Evolutionary conservation across 2,329 filamentous ascomycete species (phyloP).

Genomic region (Fusarium torulosum): DNA sequence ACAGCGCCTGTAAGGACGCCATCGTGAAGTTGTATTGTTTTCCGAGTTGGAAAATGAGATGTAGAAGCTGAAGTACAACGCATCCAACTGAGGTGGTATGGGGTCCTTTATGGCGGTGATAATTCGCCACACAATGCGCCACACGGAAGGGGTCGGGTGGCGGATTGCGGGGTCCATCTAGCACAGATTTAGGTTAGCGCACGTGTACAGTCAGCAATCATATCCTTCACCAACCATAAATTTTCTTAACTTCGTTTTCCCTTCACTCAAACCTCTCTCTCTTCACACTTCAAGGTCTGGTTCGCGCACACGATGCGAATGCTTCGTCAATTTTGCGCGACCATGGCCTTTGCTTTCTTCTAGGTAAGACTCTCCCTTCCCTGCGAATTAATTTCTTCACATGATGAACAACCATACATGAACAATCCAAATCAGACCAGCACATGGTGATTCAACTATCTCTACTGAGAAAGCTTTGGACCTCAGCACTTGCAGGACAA

Average conservation of each 20-base stretch:
- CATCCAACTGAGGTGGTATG: slow-evolving; percentile 29
- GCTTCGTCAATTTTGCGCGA: slow-evolving; percentile 29
- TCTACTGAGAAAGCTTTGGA: slow-evolving; percentile 64
- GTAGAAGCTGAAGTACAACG: slow-evolving; percentile 31
- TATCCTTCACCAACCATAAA: slow-evolving; percentile 45
- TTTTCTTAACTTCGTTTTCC: slow-evolving; percentile 40
- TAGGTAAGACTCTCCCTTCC: slow-evolving; percentile 42
- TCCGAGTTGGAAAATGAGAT: slow-evolving; percentile 41
- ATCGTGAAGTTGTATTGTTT: slow-evolving; percentile 57
- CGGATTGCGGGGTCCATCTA: slow-evolving; percentile 45
- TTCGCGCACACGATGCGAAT: slow-evolving; percentile 42
- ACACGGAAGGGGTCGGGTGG: slow-evolving; percentile 45
- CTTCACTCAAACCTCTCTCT: slow-evolving; percentile 31
- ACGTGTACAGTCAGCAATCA: slow-evolving; percentile 39
- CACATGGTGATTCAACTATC: slow-evolving; percentile 65
- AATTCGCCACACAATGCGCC: slow-evolving; percentile 53
- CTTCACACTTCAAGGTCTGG: slow-evolving; percentile 43
- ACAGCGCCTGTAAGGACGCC: slow-evolving; percentile 68
- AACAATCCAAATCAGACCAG: slow-evolving; percentile 75
- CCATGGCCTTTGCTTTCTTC: slow-evolving; percentile 28
- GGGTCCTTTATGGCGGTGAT: slow-evolving; percentile 45
- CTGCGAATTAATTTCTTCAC: slow-evolving; percentile 33
- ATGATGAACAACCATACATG: slow-evolving; percentile 56
- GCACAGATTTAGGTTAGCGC: slow-evolving; percentile 43
- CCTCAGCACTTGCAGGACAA: slow-evolving; percentile 28